Evolutionary conservation across 257 asterid genomes (phyloP), one percentile per base, ranked within the genome.

Genomic region (Capsicum chinense): DNA sequence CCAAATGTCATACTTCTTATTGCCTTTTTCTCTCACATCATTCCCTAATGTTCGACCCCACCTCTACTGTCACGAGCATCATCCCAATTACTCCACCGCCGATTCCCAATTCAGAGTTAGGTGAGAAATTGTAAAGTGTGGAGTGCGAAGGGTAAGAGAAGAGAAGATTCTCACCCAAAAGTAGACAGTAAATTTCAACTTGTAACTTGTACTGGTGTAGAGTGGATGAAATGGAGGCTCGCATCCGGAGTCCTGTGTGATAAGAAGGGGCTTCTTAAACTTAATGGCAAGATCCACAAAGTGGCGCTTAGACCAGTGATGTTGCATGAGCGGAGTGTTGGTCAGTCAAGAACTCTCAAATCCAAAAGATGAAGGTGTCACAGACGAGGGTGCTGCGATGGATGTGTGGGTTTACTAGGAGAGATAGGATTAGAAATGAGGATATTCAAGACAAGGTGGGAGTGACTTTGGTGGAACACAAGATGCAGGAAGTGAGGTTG

Each of bases 11-110:
- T 68, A 15, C 76, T 68, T 15, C 35, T 33, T 35, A 67, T 35
- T 67, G 21, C 50, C 74, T 67, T 67, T 50, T 6, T 67, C 74
- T 67, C 74, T 67, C 35, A 67, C 19, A 35, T 37, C 76, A 37
- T 37, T 10, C 76, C 21, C 76, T 37, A 68, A 68, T 68, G 52
- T 37, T 13, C n/a, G 21, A 68, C 76, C 52, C 74, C 50, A 35
- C 74, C 9, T 68, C 76, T 15, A 12, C 76, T 68, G 54, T 68
- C 21, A 39, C 15, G 76, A 4, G 52, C 11, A 68, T 39, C 37
- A 21, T 37, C 52, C 52, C 21, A 68, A 14, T 15, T 15, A 15
- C 21, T 15, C 26, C 76, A 37, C 76, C 19, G 8, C 26, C 26
- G 52, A 68, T 7, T 37, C 52, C 54, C 54, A 68, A 68, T 68